phyloP scores from a whole-genome alignment of 768 basidiomycete species.

The Scleroderma bovista region DNA sequence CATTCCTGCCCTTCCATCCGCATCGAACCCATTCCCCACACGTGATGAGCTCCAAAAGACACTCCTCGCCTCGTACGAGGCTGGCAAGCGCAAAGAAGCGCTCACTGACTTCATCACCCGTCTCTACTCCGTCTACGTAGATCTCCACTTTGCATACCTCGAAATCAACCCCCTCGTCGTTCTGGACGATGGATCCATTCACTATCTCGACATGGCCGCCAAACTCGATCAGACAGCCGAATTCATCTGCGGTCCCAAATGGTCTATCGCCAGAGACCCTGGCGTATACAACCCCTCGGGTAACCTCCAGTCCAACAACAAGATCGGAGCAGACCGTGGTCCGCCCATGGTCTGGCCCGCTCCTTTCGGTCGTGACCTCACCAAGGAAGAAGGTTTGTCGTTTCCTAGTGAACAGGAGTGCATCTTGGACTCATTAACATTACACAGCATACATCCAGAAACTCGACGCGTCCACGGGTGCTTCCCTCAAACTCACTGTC shows the following conservation, averaged over 20 bases:
- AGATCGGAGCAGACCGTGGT: slow-evolving; percentile 84
- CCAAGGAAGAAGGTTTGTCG: slow-evolving; percentile 73
- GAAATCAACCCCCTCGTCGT: slow-evolving; percentile 99
- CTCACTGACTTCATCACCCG: slow-evolving; percentile 93
- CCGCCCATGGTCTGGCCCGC: slow-evolving; percentile 97
- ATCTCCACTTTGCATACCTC: slow-evolving; percentile 99
- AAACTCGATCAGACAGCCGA: slow-evolving; percentile 99
- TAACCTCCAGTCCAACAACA: slow-evolving; percentile 30
- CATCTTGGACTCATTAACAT: neutral
- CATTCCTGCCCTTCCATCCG: slow-evolving; percentile 56
- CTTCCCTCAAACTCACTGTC: slow-evolving; percentile 96
- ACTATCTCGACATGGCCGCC: slow-evolving; percentile 99
- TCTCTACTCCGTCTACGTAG: slow-evolving; percentile 95
- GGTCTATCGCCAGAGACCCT: slow-evolving; percentile 94
- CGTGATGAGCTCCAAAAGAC: slow-evolving; percentile 67
- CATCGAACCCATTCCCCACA: slow-evolving; percentile 62
- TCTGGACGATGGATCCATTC: slow-evolving; percentile 77
- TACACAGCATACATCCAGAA: slow-evolving; percentile 89
- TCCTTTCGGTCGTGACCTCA: slow-evolving; percentile 94
- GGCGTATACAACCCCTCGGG: slow-evolving; percentile 59
- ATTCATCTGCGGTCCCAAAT: slow-evolving; percentile 96
- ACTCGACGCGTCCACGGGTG: slow-evolving; percentile 94
- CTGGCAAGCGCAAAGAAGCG: slow-evolving; percentile 81
- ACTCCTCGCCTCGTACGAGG: slow-evolving; percentile 73
- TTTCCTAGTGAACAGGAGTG: neutral